Conservation (phyloP, 2,329 filamentous ascomycete species). For the Clarireedia homoeocarpa region DNA sequence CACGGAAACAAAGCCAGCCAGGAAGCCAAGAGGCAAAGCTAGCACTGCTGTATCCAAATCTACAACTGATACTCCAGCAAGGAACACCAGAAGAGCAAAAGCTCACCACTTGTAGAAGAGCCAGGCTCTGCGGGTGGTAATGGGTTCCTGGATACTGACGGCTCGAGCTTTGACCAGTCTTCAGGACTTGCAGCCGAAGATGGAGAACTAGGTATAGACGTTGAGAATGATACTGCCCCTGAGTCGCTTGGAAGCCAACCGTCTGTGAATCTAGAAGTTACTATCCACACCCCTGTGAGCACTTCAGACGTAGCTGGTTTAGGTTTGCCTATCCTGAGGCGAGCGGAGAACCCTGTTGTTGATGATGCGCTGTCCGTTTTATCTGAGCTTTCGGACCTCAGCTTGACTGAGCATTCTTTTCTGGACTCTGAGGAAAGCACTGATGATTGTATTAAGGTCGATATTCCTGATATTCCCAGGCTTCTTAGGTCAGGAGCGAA, state of each 20-base stretch:
- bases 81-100: conserved; percentile 24
- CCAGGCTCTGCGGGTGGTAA: conserved; percentile 29
- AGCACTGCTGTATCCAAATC: conserved; percentile 1
- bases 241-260: background rate
- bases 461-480: conserved; percentile 5
- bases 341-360: background rate
- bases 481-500: conserved; percentile 10
- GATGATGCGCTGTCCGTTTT: background rate
- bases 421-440: conserved; percentile 15
- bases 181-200: background rate
- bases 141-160: conserved; percentile 23
- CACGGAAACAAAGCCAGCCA: conserved; percentile 10
- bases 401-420: conserved; percentile 11
- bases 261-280: background rate
- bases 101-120: conserved; percentile 28
- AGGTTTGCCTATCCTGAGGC: background rate
- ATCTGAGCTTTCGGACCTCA: conserved; percentile 13
- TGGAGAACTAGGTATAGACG: conserved; percentile 4
- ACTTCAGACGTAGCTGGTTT: background rate
- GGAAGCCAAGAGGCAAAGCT: conserved; percentile 10
- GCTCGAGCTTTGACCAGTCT: background rate
- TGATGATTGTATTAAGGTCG: conserved; percentile 12
- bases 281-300: conserved; percentile 10
- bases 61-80: conserved; percentile 7
- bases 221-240: background rate